phyloP scores from a whole-genome alignment of 352 stramenopile species.

The Sclerospora graminicola region DNA sequence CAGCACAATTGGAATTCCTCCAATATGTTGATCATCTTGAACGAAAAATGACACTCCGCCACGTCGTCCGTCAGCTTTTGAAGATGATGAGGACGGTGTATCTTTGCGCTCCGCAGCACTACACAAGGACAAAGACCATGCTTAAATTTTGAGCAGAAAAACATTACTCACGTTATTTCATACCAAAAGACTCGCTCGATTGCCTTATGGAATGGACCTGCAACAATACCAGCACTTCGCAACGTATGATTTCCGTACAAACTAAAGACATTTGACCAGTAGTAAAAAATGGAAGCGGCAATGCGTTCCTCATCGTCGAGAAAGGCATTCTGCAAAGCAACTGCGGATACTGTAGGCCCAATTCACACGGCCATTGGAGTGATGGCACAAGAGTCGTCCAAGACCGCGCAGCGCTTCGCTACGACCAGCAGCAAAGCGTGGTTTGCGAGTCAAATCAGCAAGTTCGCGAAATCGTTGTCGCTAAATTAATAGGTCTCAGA shows the following conservation, averaged over 20 bases:
- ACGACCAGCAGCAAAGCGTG: constrained; percentile 55
- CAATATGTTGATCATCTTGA: constrained; percentile 56
- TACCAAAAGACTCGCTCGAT: constrained; percentile 57
- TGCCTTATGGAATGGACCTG: constrained; percentile 69
- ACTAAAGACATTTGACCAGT: constrained; percentile 76
- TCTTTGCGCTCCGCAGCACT: constrained; percentile 30
- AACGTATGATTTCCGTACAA: constrained; percentile 78
- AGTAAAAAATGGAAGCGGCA: constrained; percentile 65
- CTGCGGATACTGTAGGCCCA: constrained; percentile 78
- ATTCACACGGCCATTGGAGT: constrained; percentile 56
- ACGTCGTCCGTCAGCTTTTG: constrained; percentile 32
- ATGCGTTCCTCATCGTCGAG: constrained; percentile 78
- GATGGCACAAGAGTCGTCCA: constrained; percentile 61
- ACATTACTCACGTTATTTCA: no score
- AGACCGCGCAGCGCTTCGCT: constrained; percentile 71
- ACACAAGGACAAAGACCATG: background rate
- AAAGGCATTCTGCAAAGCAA: constrained; percentile 59
- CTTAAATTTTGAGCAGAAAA: background rate
- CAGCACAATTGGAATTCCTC: constrained; percentile 62
- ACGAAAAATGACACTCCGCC: constrained; percentile 35
- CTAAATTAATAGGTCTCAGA: no score
- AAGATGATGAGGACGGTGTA: constrained; percentile 14
- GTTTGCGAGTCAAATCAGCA: constrained; percentile 58
- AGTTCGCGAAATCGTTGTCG: no score
- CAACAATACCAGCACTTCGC: constrained; percentile 61